Evolutionary conservation across 371 early-diverging fungal genomes (phyloP), one percentile per base, ranked within the genome.

Genomic region (Dentiscutata heterogama): DNA sequence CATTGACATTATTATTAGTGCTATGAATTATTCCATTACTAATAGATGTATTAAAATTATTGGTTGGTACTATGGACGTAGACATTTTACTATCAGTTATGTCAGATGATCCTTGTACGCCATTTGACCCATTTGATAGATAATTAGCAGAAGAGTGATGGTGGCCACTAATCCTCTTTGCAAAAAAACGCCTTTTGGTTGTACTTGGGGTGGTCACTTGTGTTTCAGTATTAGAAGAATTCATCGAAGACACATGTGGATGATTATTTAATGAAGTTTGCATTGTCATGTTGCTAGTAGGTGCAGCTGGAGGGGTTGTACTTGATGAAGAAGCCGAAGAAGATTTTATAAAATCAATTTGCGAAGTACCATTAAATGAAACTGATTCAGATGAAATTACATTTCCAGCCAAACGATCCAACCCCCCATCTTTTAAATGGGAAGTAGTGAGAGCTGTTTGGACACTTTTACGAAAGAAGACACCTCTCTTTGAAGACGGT

Each of bases 401-500:
- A 5, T 16, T 72, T 72, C 16, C n/a, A 16, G 27, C 10, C 10
- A 27, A 18, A 27, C 14, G 27, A 1, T 46, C 25, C 16, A 72
- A 51, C 7, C 3, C 4, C 11, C 22, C 51, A 13, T 51, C 53
- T 42, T 51, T 51, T 29, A 14, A 53, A 72, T 46, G 53, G 1
- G 53, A 29, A 10, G 16, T 4, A 10, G 16, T 4, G 11, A 54
- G 14, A 29, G 51, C 31, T 25, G 13, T 25, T 4, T 51, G 50
- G 14, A 6, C 25, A 18, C 16, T 53, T 46, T 72, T 72, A 75
- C 76, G 76, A 61, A 78, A 78, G 51, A 78, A 78, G 18, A 22
- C 64, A 46, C 64, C 78, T 27, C 60, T 56, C 11, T 61, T 56
- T 51, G 42, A 20, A 14, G 25, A 11, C 20, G 64, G 64, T 27